Conservation (phyloP, 495 filamentous ascomycete genomes). For the Schizothecium vesticola region DNA sequence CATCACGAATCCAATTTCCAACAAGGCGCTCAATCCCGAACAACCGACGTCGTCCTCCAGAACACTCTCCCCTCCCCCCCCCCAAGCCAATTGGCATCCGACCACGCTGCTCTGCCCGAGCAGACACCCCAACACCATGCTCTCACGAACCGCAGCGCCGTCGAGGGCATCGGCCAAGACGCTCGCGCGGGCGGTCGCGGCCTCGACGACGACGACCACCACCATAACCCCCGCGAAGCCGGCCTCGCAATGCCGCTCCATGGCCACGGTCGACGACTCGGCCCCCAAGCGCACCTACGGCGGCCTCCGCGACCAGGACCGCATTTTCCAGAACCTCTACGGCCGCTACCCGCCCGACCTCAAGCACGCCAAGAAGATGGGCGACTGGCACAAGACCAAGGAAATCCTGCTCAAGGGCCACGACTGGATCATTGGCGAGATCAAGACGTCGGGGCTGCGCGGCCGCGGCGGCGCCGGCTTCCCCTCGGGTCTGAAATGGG, state of each 20-base stretch:
- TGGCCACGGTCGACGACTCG: slow-evolving; percentile 87
- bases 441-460: slow-evolving; percentile 92
- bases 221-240: slow-evolving; percentile 8
- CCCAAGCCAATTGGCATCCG: slow-evolving; percentile 38
- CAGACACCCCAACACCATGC: slow-evolving; percentile 35
- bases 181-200: slow-evolving; percentile 33
- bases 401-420: slow-evolving; percentile 95
- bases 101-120: slow-evolving; percentile 40
- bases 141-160: slow-evolving; percentile 44
- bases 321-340: slow-evolving; percentile 98
- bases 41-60: slow-evolving; percentile 9
- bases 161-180: slow-evolving; percentile 40
- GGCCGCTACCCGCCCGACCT: slow-evolving; percentile 84
- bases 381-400: slow-evolving; percentile 99
- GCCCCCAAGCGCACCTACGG: slow-evolving; percentile 70
- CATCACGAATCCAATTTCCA: slow-evolving; percentile 24
- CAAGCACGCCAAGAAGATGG: slow-evolving; percentile 94
- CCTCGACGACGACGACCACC: slow-evolving; percentile 1
- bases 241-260: slow-evolving; percentile 28
- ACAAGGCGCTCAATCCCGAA: slow-evolving; percentile 24
- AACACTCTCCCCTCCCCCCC: slow-evolving; percentile 12
- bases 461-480: slow-evolving; percentile 97
- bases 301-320: slow-evolving; percentile 86
- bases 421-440: slow-evolving; percentile 96
- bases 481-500: slow-evolving; percentile 98